phyloP scores from a whole-genome alignment of 2,329 filamentous ascomycete genomes.

The Hypoxylon sp. region DNA sequence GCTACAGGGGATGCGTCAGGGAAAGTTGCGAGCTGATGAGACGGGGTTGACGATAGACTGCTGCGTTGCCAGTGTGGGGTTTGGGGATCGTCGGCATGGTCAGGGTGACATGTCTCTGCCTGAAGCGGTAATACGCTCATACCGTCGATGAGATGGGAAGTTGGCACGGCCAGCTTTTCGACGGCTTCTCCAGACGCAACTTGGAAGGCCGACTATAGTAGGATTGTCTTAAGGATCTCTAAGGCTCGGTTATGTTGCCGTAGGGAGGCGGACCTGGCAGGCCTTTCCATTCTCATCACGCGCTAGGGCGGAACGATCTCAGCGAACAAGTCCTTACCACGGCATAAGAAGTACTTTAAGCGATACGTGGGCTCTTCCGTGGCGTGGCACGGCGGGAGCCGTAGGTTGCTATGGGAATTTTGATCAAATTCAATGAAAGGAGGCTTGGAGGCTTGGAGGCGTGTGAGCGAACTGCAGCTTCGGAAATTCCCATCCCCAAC shows the following conservation, averaged over 20 bases:
- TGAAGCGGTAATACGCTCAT: conserved; percentile 14
- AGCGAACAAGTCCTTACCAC: conserved; percentile 4
- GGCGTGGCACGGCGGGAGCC: conserved; percentile 1
- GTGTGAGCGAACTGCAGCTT: conserved; percentile 18
- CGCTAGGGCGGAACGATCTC: not conserved
- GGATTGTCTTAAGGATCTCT: conserved; percentile 1
- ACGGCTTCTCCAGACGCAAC: not conserved
- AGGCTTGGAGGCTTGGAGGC: too few relatives aligned
- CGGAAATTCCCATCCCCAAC: conserved; percentile 31
- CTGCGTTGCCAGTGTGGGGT: conserved; percentile 18
- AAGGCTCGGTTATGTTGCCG: conserved; percentile 5
- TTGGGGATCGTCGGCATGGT: conserved; percentile 3
- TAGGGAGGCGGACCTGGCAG: not conserved
- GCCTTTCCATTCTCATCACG: not conserved
- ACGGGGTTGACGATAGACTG: conserved; percentile 12
- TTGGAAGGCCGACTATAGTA: too few relatives aligned
- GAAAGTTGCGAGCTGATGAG: conserved; percentile 16
- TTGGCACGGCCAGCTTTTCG: not conserved
- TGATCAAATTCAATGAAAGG: conserved; percentile 7
- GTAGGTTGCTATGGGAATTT: conserved; percentile 4
- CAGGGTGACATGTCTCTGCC: conserved; percentile 13
- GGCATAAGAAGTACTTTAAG: conserved; percentile 5
- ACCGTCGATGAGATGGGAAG: not conserved
- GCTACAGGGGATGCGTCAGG: conserved; percentile 26
- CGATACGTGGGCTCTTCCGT: conserved; percentile 1